phyloP scores from a whole-genome alignment of 1,284 basidiomycete genomes.

The Gomphus bonarii region DNA sequence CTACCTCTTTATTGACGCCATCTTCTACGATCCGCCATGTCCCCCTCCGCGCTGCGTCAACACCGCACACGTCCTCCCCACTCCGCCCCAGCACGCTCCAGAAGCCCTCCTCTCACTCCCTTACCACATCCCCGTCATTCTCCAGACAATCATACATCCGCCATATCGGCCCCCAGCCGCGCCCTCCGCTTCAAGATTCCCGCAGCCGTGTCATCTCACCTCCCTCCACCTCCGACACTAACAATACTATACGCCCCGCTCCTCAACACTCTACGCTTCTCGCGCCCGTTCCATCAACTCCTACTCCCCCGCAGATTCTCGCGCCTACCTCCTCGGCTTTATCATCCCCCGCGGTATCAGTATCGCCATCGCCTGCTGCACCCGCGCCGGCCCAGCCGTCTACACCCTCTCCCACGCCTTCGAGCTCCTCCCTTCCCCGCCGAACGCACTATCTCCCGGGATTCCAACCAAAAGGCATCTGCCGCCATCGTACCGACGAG shows the following conservation, averaged over 20 bases:
- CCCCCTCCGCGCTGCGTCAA: conserved; percentile 29
- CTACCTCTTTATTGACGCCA: conserved; percentile 26
- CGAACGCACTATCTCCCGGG: conserved; percentile 62
- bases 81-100: not conserved
- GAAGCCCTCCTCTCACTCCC: conserved; percentile 2
- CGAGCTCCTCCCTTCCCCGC: conserved; percentile 14
- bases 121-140: conserved; percentile 16
- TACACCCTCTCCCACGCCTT: conserved; percentile 14
- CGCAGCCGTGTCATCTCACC: conserved; percentile 2
- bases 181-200: not conserved
- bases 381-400: conserved; percentile 17
- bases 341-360: conserved; percentile 20
- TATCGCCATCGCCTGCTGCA: conserved; percentile 18
- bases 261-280: conserved; percentile 6
- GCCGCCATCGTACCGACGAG: conserved; percentile 64
- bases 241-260: not conserved
- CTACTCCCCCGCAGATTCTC: not conserved
- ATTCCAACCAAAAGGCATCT: conserved; percentile 73
- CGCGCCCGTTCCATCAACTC: conserved; percentile 13
- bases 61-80: conserved; percentile 25
- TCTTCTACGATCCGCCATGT: conserved; percentile 52
- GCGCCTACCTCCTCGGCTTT: conserved; percentile 17
- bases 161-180: conserved; percentile 11
- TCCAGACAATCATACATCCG: conserved; percentile 13
- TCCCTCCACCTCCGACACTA: not conserved